Evolutionary conservation across 208 protist species (phyloP), one percentile per base, ranked within the genome.

Genomic region (Leishmania tarentolae): DNA sequence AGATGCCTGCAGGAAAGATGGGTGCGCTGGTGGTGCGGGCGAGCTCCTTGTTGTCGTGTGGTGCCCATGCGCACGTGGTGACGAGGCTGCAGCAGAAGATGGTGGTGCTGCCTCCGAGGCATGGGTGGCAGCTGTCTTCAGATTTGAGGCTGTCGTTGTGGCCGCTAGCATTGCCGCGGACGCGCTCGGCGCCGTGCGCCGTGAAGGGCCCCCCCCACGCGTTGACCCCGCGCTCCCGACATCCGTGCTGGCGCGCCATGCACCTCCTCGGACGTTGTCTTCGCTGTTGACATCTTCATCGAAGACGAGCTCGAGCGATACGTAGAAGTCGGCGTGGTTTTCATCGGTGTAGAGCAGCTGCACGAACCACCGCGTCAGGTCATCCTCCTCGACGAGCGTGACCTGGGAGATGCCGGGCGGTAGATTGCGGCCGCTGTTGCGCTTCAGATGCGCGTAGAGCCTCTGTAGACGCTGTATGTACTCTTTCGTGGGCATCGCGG

Each of bases 311-410:
- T 88, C 83, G 15, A 96, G 79, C 3, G 91, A 93, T 6, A 96
- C 85, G 53, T 89, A 92, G 63, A 95, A 95, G 78, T 95, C 91
- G 0, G 69, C 65, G 7, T 87, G 84, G 81, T 95, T 90, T 42
- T 95, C 87, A 74, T 94, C 88, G 59, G 83, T 79, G 85, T 97
- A 97, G 40, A 78, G 73, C 46, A 97, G 84, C 75, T 93, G 89
- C 59, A 97, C 88, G 61, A 93, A 95, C 92, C 94, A 97, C 42
- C 85, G 90, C 17, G 85, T 89, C 40, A 97, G 53, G 74, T 97
- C 90, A 63, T 95, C 94, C 40, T 95, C 92, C 84, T 97, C 93
- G 37, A 94, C 76, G 35, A 94, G 85, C 13, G 93, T 85, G 6
- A 94, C 70, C 37, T 88, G 73, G 0, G 82, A 66, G 40, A 82